A percentile compares a stretch with the other conserved stretches of the same genome.
Conservation (phyloP, 164 flowering plant species). For the Dillenia turbinata region DNA sequence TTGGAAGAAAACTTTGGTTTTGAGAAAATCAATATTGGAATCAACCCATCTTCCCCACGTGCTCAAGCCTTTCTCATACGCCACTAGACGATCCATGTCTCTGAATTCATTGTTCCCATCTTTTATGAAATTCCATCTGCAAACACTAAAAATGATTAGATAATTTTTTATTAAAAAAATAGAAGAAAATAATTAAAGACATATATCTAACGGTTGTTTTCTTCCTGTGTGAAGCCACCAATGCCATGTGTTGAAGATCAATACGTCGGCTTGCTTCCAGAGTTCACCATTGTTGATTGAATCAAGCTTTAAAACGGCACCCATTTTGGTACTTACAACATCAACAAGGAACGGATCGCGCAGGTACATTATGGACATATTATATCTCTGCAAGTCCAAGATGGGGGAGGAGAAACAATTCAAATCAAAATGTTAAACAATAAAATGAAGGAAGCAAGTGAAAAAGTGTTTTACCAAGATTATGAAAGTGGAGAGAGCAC, state of each 20-base stretch:
- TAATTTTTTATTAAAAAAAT: no score
- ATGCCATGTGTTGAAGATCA: conserved; percentile 31
- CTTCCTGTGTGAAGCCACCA: conserved; percentile 30
- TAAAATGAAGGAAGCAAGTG: neutral
- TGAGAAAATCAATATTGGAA: no score
- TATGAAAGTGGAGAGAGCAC: conserved; percentile 14
- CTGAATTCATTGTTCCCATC: neutral
- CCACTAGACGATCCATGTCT: neutral
- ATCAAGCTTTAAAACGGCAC: conserved; percentile 15
- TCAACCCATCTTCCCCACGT: no score
- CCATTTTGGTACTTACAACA: conserved; percentile 5
- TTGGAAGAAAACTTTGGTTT: neutral
- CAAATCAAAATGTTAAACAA: no score
- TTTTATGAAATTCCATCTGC: neutral
- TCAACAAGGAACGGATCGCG: conserved; percentile 21
- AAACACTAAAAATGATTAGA: neutral
- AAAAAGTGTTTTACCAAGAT: conserved; percentile 13
- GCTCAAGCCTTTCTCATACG: neutral
- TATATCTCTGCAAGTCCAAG: conserved; percentile 18
- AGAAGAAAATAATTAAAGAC: neutral
- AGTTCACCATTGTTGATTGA: conserved; percentile 5
- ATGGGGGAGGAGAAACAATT: no score
- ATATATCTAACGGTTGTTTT: conserved; percentile 12
- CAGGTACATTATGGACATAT: conserved; percentile 5
- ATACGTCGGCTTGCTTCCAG: conserved; percentile 18